Base-by-base conservation (phyloP, 2,329 filamentous ascomycete species). In the Polychaeton citri region DNA sequence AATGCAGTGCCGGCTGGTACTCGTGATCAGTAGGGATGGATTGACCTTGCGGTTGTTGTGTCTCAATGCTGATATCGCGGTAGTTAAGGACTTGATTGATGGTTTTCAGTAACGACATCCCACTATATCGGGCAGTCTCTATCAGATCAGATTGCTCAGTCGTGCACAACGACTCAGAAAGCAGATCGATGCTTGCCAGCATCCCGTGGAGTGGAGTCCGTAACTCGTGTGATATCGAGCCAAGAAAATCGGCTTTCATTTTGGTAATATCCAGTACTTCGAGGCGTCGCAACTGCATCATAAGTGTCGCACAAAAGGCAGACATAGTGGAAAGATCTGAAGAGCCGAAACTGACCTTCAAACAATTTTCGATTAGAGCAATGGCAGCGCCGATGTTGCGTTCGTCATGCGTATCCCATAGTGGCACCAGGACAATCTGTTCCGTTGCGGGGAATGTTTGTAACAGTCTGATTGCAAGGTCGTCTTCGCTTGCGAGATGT, bases 241-340 rank as follows among this genome's bases (percentile, higher is more conserved):
- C 55, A 21, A 65, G 55, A 35, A 64, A 61, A 5, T 59, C 57
- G 2, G 55, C 55, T 36, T 61, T 63, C 6, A 52, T 50, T 30
- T 54, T 47, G 15, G 52, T 51, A n/a, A 51, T 47, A 19, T 63
- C 64, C 30, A 66, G 52, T 0, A 66, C 68, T 38, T 73, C 67
- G 32, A 72, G 40, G 2, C 68, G 60, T 0, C 65, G 62, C 1
- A 77, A 57, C 35, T 77, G 72, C 0, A 68, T 62, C 60, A 74
- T 73, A 9, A 71, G 66, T 1, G 66, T 64, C 34, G 67, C 65
- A 0, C 64, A 65, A 41, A 74, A 72, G 0, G 68, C 69, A 4
- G 57, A 21, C 17, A 44, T 4, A 4, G 37, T 33, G n/a, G 33
- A 34, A 9, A 44, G 21, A 30, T 44, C 40, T 16, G 34, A 38